Conservation (phyloP, 1,139 yeast genomes). For the Lodderomyces pseudojiufengensis region DNA sequence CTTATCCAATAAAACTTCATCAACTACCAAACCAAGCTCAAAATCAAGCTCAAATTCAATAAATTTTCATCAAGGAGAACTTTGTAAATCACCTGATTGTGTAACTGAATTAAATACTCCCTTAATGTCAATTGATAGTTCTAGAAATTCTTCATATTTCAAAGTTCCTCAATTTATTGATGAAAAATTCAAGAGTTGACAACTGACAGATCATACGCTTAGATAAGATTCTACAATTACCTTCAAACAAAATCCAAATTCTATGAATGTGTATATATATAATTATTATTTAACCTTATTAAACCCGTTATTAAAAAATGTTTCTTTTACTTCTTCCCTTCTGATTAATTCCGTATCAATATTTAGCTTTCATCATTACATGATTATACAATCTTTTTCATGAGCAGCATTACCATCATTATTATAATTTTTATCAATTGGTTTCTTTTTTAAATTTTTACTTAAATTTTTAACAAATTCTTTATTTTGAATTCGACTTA, state of each 20-base stretch:
- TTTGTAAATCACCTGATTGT: constrained; percentile 28
- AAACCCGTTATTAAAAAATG: no score
- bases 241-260: no score
- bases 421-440: background rate
- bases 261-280: no score
- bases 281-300: no score
- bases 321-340: no score
- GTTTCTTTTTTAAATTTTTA: constrained; percentile 27
- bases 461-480: constrained; percentile 29
- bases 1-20: constrained; percentile 1
- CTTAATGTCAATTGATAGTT: constrained; percentile 8
- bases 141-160: constrained; percentile 7
- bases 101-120: constrained; percentile 31
- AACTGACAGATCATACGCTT: no score
- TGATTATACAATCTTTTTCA: constrained; percentile 45
- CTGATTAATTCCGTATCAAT: no score
- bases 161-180: no score
- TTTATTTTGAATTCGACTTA: constrained; percentile 33
- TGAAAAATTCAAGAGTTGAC: no score
- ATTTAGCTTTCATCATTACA: no score
- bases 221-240: no score
- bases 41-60: no score
- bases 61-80: constrained; percentile 25
- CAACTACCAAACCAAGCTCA: constrained; percentile 15
- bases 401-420: constrained; percentile 22